phyloP scores from a whole-genome alignment of 1,284 basidiomycete species.

The Gomphus bonarii region DNA sequence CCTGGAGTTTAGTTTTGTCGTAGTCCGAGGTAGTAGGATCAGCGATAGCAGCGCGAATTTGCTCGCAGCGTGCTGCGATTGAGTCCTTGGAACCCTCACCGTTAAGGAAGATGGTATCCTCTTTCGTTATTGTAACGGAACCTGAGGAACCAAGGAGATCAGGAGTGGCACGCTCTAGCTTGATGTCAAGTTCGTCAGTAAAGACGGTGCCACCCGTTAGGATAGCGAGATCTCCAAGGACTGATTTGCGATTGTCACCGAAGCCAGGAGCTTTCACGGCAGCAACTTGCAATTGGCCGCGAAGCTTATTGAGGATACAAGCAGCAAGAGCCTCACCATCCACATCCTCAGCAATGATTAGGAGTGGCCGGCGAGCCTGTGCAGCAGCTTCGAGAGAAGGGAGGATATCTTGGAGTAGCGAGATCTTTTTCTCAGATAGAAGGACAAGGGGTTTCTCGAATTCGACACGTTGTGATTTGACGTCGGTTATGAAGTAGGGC shows the following conservation, averaged over 20 bases:
- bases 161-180: slow-evolving; percentile 84
- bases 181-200: slow-evolving; percentile 96
- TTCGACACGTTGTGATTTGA: slow-evolving; percentile 94
- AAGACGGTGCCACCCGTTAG: slow-evolving; percentile 97
- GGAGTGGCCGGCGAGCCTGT: slow-evolving; percentile 81
- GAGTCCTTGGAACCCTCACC: slow-evolving; percentile 82
- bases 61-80: slow-evolving; percentile 88
- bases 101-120: slow-evolving; percentile 95
- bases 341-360: slow-evolving; percentile 96
- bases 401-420: slow-evolving; percentile 88
- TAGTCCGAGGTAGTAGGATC: slow-evolving; percentile 88
- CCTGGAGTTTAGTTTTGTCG: slow-evolving; percentile 93
- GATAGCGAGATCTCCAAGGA: slow-evolving; percentile 94
- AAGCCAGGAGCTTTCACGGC: slow-evolving; percentile 98
- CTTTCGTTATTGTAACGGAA: slow-evolving; percentile 92
- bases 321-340: slow-evolving; percentile 97
- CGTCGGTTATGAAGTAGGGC: slow-evolving; percentile 98
- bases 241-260: slow-evolving; percentile 97
- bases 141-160: slow-evolving; percentile 92
- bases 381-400: slow-evolving; percentile 91
- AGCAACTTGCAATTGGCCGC: slow-evolving; percentile 87
- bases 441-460: slow-evolving; percentile 95
- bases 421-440: slow-evolving; percentile 98
- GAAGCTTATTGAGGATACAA: slow-evolving; percentile 97
- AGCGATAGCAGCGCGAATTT: slow-evolving; percentile 78